Evolutionary conservation across 2,329 filamentous ascomycete genomes (phyloP), one percentile per base, ranked within the genome.

Genomic region (Hymenoscyphus scutula): DNA sequence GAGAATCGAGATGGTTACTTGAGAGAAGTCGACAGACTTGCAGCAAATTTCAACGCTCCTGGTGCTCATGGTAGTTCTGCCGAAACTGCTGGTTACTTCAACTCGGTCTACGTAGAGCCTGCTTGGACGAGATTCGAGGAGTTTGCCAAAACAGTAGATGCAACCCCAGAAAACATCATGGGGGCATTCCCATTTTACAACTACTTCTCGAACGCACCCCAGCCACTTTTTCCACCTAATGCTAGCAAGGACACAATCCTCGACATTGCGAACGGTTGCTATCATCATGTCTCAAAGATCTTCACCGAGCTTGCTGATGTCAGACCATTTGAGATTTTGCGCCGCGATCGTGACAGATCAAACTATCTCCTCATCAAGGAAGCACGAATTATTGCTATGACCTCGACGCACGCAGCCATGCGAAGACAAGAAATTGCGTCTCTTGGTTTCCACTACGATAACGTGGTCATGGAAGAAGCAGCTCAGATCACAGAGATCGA

Each of bases 321-420:
- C 54, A 84, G 93, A 69, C 96, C 95, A 0, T 99, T 99, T 72
- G 95, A 99, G 77, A 93, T 99, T 58, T 79, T 99, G 61, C 87
- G 92, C 58, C 89, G 89, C 61, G 90, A 93, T 67, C 88, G 90
- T 38, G 95, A 99, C 74, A 97, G 96, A 78, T 90, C 93, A 58
- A 98, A 98, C 75, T 99, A 99, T 73, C 85, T 99, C 5, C 84
- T 99, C 37, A 89, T 92, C 5, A 97, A 92, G 71, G 94, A 98
- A 77, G 96, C 96, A n/a, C 89, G 95, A 38, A 95, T 99, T 66
- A 89, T 99, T 67, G 96, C 95, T 62, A 99, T 99, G 96, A 99
- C 95, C 19, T 96, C 93, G 3, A 99, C 96, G 0, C 95, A 99
- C 76, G 96, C 95, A 4, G 95, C 95, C 1, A 99, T 99, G 84